Evolutionary conservation across 2,329 filamentous ascomycete species (phyloP).

Genomic region (Fusarium transvaalense): DNA sequence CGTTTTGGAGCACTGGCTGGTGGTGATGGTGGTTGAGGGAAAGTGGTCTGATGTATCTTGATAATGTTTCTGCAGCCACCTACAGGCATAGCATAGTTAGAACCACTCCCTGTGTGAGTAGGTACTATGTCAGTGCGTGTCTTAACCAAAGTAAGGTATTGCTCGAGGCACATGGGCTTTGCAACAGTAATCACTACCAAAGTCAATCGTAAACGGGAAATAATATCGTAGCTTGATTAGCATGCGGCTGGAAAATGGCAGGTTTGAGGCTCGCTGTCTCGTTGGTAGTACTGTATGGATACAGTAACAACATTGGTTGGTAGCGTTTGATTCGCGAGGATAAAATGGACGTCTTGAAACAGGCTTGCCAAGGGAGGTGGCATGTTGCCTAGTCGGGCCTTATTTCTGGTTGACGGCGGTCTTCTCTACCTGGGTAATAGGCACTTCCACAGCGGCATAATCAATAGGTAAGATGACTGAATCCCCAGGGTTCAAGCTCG

Average conservation of each 20-base stretch:
- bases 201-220: constrained; percentile 18
- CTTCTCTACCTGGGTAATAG: background rate
- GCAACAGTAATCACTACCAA: constrained; percentile 6
- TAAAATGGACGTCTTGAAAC: constrained; percentile 14
- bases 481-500: constrained; percentile 15
- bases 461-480: constrained; percentile 25
- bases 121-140: background rate
- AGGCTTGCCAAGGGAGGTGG: constrained; percentile 22
- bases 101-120: constrained; percentile 21
- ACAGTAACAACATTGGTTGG: background rate
- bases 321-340: constrained; percentile 34
- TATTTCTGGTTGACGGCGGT: constrained; percentile 33
- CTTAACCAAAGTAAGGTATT: background rate
- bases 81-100: constrained; percentile 15
- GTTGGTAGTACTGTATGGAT: background rate
- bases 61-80: constrained; percentile 23
- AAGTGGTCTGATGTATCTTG: constrained; percentile 36
- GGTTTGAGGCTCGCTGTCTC: background rate
- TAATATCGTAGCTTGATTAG: background rate
- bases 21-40: constrained; percentile 21
- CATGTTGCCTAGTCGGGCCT: constrained; percentile 44
- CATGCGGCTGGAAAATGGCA: constrained; percentile 2
- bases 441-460: constrained; percentile 12
- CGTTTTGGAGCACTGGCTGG: constrained; percentile 23
- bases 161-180: background rate